Conservation (phyloP, 371 early-diverging fungal genomes). For the Zancudomyces culisetae region DNA sequence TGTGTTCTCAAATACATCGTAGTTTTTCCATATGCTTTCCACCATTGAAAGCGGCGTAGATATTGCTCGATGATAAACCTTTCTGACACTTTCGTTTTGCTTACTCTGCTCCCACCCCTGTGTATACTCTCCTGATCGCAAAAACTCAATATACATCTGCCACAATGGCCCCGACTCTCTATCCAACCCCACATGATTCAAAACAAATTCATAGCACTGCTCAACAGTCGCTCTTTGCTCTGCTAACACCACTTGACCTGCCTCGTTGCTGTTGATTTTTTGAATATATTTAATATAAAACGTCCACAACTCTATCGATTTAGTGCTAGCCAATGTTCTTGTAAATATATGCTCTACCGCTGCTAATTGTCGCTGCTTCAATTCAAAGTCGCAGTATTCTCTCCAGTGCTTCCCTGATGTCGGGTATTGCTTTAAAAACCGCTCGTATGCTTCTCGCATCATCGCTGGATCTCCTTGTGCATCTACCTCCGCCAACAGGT, state of each 20-base stretch:
- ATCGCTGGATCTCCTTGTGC: slow-evolving; percentile 33
- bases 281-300: slow-evolving; percentile 76
- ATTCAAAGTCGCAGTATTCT: slow-evolving; percentile 63
- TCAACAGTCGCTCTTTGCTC: slow-evolving; percentile 50
- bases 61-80: slow-evolving; percentile 64
- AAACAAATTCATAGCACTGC: slow-evolving; percentile 73
- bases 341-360: slow-evolving; percentile 71
- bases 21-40: slow-evolving; percentile 87
- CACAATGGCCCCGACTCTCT: slow-evolving; percentile 75
- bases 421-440: slow-evolving; percentile 59
- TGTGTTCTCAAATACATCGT: slow-evolving; percentile 79
- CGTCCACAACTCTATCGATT: slow-evolving; percentile 73
- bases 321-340: slow-evolving; percentile 54
- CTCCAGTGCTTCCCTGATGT: slow-evolving; percentile 73
- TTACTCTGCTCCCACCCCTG: slow-evolving; percentile 71
- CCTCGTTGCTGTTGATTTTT: slow-evolving; percentile 40
- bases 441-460: slow-evolving; percentile 49
- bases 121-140: slow-evolving; percentile 59
- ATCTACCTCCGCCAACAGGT: slow-evolving; percentile 35
- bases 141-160: slow-evolving; percentile 69
- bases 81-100: slow-evolving; percentile 67
- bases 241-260: slow-evolving; percentile 28
- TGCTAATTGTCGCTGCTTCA: slow-evolving; percentile 46
- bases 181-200: slow-evolving; percentile 76
- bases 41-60: slow-evolving; percentile 65